Base-by-base conservation (phyloP, 2,329 filamentous ascomycete species). In the Aspergillus transmontanensis region DNA sequence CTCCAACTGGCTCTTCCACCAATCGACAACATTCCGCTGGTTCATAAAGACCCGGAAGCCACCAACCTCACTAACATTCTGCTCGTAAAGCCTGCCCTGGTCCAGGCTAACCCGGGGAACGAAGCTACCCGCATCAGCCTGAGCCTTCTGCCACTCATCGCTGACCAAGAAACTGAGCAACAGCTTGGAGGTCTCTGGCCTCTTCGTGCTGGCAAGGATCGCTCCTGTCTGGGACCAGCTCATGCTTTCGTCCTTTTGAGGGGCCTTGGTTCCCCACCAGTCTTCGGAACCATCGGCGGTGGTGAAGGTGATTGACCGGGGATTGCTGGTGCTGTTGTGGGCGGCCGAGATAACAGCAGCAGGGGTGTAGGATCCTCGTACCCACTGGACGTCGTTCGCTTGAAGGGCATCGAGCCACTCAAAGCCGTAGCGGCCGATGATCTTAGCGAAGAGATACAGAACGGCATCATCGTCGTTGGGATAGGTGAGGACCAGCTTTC, bases 1-100 rank as follows among this genome's bases (percentile, higher is more conserved):
- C 26, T 57, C 55, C 41, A 57, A 46, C 19, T 57, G 55, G 19
- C 41, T 26, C 19, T 46, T 57, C 55, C 55, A 57, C 55, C 55
- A 57, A 21, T 57, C 55, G 30, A 57, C 55, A 11, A n/a, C 11
- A 28, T 45, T 43, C 1, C 55, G 55, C 28, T 57, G 28, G 10
- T 6, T 30, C 55, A 57, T 57, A 3, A 28, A 57, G 7, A 43
- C 43, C n/a, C 43, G 43, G 43, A 46, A 46, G n/a, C 43, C 43
- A 46, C 43, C 43, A 23, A 46, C 43, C n/a, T 46, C 43, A 14
- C 43, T 57, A 14, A n/a, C 23, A 30, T 26, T 46, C 39, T 46
- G 43, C 43, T 46, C 43, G 21, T 46, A 46, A 46, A 46, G 43
- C 21, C 21, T 46, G 43, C 43, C 43, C 43, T 46, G n/a, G 43